Conservation (phyloP, 164 flowering plant species). For the Platanus orientalis region DNA sequence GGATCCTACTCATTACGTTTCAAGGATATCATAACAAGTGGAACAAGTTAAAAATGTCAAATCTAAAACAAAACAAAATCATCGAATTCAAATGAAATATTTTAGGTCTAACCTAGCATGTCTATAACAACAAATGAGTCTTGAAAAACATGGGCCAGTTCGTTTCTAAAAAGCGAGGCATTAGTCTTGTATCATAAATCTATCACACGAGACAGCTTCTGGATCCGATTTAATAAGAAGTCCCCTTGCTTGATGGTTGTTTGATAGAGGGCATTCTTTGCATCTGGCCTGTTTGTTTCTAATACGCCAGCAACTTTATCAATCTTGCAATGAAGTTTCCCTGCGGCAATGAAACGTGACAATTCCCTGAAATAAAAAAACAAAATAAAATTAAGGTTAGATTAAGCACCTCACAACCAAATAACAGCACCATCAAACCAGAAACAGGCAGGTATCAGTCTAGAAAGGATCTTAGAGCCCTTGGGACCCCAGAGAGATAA, state of each 20-base stretch:
- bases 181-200: constrained; percentile 44
- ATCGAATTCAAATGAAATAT: too few relatives aligned
- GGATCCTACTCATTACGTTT: too few relatives aligned
- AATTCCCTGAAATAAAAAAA: constrained; percentile 59
- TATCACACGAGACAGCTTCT: constrained; percentile 91
- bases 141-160: too few relatives aligned
- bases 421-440: too few relatives aligned
- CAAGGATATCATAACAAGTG: too few relatives aligned
- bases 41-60: too few relatives aligned
- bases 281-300: constrained; percentile 94
- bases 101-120: too few relatives aligned
- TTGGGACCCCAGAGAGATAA: not conserved
- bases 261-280: constrained; percentile 95
- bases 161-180: not conserved
- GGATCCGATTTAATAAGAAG: constrained; percentile 83
- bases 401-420: not conserved
- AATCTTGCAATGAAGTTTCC: constrained; percentile 96
- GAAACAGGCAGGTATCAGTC: too few relatives aligned
- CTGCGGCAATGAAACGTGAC: constrained; percentile 94
- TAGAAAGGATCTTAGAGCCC: too few relatives aligned
- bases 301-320: constrained; percentile 98
- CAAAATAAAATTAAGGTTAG: not conserved
- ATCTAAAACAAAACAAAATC: too few relatives aligned
- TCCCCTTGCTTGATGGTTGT: constrained; percentile 98
- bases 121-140: too few relatives aligned